Base-by-base conservation (phyloP, 1,139 yeast species). In the Hyphopichia fennica region DNA sequence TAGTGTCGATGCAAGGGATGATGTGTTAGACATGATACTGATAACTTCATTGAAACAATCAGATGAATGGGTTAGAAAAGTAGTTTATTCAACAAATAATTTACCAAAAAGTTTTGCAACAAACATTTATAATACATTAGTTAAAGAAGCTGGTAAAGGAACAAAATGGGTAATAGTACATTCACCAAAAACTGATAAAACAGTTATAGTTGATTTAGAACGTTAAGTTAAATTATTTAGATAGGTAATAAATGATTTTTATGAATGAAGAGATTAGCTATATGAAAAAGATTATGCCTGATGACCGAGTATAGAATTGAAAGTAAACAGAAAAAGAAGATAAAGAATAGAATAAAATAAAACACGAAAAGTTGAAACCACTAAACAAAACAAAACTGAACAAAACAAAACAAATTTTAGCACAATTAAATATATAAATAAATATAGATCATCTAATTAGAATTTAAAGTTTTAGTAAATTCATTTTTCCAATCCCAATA, bases 21-120 rank as follows among this genome's bases (percentile, higher is more conserved):
- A 89, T 49, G 87, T 87, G 1, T 58, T 91, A 45, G 95, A 88
- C 37, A 87, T 89, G 75, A 87, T 91, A 35, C 72, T 84, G 27
- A 77, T 84, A 1, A 84, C 95, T 0, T 84, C 96, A 0, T 73
- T 91, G 17, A 75, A 75, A 34, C 89, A 82, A 48, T 84, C 82
- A 33, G 97, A 91, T 47, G 96, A 90, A 72, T 91, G 97, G 96
- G 68, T 82, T 37, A 72, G 95, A 51, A 85, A 87, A 52, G 90
- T 90, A 2, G 87, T 90, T 10, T 89, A 90, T 33, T 77, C 84
- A 2, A 56, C 64, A 6, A 65, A 65, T 40, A 71, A 71, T 45
- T 63, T 69, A 22, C 95, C 96, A 16, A 76, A 88, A 58, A 87
- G 90, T 45, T 90, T 86, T 65, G 84, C 91, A 2, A 65, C 78